Conservation (phyloP, 2,329 filamentous ascomycete genomes). For the Sporothrix dimorphospora region DNA sequence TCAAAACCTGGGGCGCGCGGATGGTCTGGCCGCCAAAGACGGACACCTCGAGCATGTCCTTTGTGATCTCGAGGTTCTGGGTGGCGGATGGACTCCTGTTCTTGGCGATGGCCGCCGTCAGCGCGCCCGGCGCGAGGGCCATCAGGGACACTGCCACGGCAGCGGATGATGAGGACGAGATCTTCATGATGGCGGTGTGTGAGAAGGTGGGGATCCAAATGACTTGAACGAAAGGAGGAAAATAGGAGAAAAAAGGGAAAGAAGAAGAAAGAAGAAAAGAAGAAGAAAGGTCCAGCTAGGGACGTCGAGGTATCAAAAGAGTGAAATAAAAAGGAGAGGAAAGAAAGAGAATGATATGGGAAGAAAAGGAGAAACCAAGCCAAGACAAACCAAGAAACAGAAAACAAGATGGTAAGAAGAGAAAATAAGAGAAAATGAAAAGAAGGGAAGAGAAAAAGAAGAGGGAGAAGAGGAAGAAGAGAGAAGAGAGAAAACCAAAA, state of each 20-base stretch:
- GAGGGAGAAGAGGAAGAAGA: neutral
- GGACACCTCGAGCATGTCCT: conserved; percentile 41
- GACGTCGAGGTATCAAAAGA: conserved; percentile 7
- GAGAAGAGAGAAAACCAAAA: neutral
- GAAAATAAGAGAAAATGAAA: neutral
- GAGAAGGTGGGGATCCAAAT: neutral
- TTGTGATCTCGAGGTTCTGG: conserved; percentile 17
- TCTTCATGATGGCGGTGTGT: conserved; percentile 24
- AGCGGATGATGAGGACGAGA: conserved; percentile 15
- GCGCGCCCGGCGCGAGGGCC: conserved; percentile 32
- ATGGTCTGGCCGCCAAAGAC: conserved; percentile 47
- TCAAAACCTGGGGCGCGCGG: conserved; percentile 45
- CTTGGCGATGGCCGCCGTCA: conserved; percentile 39
- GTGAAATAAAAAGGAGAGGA: neutral
- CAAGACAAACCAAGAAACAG: neutral
- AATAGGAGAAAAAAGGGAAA: neutral
- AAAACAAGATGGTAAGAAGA: neutral
- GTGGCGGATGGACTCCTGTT: neutral
- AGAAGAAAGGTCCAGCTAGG: no score
- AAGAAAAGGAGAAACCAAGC: conserved; percentile 12
- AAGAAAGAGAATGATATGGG: neutral
- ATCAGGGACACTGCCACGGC: conserved; percentile 33
- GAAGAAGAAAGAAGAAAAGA: neutral
- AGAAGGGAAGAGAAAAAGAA: conserved; percentile 6
- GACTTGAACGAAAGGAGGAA: neutral